Conservation (phyloP, 1,284 basidiomycete genomes). For the Austroboletus niveus region DNA sequence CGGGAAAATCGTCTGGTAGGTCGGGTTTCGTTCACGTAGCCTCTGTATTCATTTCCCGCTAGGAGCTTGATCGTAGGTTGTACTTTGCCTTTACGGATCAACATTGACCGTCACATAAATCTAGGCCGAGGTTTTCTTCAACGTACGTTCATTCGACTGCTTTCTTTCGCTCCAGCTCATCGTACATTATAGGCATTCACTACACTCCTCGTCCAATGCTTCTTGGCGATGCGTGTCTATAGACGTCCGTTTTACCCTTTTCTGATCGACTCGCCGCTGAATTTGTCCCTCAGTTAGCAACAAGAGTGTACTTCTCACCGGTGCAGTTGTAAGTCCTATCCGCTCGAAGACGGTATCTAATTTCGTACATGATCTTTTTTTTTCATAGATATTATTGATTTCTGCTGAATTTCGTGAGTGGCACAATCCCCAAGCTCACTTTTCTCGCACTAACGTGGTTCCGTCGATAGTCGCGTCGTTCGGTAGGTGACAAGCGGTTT, state of each 20-base stretch:
- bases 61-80: conserved; percentile 48
- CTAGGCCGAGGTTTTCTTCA: conserved; percentile 39
- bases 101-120: conserved; percentile 3
- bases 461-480: conserved; percentile 13
- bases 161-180: neutral
- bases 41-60: conserved; percentile 1
- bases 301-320: conserved; percentile 10
- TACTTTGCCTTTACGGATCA: neutral
- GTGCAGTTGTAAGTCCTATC: conserved; percentile 9
- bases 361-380: neutral
- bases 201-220: conserved; percentile 37
- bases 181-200: conserved; percentile 24
- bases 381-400: conserved; percentile 34
- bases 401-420: conserved; percentile 50
- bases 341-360: neutral
- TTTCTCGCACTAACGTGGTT: conserved; percentile 2
- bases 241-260: conserved; percentile 18
- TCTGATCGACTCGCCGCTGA: neutral
- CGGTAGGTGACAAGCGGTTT: conserved; percentile 12
- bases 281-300: conserved; percentile 24
- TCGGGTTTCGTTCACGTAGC: neutral
- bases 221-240: conserved; percentile 31
- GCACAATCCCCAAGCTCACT: neutral
- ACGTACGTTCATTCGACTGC: conserved; percentile 12
- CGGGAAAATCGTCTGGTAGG: conserved; percentile 45